Evolutionary conservation across 495 filamentous ascomycete genomes (phyloP).

Genomic region (Oleoguttula mirabilis): DNA sequence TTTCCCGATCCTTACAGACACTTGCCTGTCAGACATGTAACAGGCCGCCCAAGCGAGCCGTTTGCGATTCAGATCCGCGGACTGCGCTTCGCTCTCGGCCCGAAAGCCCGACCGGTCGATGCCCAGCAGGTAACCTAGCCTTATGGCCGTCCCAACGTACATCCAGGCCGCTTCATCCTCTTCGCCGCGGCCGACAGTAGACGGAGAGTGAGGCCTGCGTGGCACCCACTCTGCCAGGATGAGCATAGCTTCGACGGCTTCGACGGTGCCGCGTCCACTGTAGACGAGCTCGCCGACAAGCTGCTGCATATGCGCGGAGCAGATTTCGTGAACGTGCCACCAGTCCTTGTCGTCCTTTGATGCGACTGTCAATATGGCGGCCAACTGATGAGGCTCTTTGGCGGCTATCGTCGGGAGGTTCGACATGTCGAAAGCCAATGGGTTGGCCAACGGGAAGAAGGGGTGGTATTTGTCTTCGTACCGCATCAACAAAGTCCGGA

Average conservation of each 20-base stretch:
- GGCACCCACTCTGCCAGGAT: slow-evolving; percentile 54
- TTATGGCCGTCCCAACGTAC: slow-evolving; percentile 50
- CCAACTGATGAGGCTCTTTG: slow-evolving; percentile 48
- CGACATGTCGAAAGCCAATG: slow-evolving; percentile 40
- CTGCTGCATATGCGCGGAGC: slow-evolving; percentile 51
- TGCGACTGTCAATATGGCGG: slow-evolving; percentile 50
- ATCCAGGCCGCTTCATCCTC: slow-evolving; percentile 57
- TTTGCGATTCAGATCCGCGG: slow-evolving; percentile 16
- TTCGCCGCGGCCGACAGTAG: slow-evolving; percentile 49
- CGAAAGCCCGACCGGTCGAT: slow-evolving; percentile 18
- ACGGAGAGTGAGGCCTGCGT: slow-evolving; percentile 32
- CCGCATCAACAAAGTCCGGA: slow-evolving; percentile 37
- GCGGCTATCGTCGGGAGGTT: slow-evolving; percentile 36
- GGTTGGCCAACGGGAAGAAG: slow-evolving; percentile 49
- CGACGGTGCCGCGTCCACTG: slow-evolving; percentile 45
- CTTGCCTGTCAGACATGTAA: slow-evolving; percentile 19
- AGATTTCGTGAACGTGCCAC: slow-evolving; percentile 46
- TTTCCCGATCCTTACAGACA: slow-evolving; percentile 19
- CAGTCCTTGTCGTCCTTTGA: slow-evolving; percentile 48
- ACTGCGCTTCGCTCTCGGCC: slow-evolving; percentile 8
- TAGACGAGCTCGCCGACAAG: slow-evolving; percentile 47
- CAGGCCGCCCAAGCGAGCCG: slow-evolving; percentile 19
- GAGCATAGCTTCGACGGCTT: slow-evolving; percentile 50
- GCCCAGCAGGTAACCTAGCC: slow-evolving; percentile 50
- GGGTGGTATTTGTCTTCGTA: slow-evolving; percentile 39